These are phyloP conservation scores for Hypoxylon cercidicola DNA, from an alignment of 495 filamentous ascomycete species.

Conservation along the genomic window DNA sequence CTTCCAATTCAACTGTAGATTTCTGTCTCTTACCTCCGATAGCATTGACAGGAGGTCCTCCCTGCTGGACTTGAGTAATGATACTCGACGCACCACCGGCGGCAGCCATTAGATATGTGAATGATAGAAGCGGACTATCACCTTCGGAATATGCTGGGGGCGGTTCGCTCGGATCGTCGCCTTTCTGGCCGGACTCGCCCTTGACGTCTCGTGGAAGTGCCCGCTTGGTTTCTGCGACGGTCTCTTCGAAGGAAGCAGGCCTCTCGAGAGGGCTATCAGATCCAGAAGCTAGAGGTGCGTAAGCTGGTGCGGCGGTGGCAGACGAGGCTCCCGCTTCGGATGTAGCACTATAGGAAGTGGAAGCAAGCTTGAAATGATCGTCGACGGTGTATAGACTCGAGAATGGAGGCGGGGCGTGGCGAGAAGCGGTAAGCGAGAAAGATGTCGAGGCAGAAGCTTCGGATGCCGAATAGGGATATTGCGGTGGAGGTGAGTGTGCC, in stretches of 20 bases:
- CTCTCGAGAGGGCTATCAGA: conserved; percentile 52
- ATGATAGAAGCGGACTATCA: conserved; percentile 88
- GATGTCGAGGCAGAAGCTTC: conserved; percentile 71
- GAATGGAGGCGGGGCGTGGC: conserved; percentile 55
- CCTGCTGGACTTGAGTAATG: conserved; percentile 97
- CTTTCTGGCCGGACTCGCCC: conserved; percentile 67
- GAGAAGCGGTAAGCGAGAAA: conserved; percentile 36
- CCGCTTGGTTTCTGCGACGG: conserved; percentile 84
- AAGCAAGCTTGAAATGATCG: conserved; percentile 51
- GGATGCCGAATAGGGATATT: conserved; percentile 63
- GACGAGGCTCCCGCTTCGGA: conserved; percentile 65
- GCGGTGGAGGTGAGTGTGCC: conserved; percentile 66
- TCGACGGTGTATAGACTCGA: conserved; percentile 58
- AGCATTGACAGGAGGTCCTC: conserved; percentile 86
- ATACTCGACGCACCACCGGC: conserved; percentile 97
- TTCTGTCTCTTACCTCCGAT: conserved; percentile 73
- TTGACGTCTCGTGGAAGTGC: conserved; percentile 83
- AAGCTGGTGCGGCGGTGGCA: conserved; percentile 68
- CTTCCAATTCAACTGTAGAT: conserved; percentile 8
- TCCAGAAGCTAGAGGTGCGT: conserved; percentile 60
- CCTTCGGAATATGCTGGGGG: conserved; percentile 97
- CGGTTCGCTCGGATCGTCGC: conserved; percentile 86
- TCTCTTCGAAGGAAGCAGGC: conserved; percentile 55
- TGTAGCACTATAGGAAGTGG: conserved; percentile 58
- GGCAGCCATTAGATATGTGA: conserved; percentile 97